Conservation (phyloP, 805 yeast genomes). For the Maudiozyma serrabonitensis region DNA sequence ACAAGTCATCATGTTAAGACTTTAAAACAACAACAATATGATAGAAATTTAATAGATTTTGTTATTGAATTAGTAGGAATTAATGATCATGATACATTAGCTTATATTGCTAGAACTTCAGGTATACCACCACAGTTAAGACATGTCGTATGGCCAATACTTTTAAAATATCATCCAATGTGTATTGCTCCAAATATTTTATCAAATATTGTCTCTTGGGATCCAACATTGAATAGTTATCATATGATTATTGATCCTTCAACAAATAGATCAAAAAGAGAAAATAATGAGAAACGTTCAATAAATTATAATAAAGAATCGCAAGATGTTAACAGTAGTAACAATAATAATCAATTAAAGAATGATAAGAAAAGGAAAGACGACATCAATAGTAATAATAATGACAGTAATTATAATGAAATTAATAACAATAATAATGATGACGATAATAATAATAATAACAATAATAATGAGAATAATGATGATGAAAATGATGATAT, state of each 20-base stretch:
- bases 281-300: neutral
- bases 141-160: slow-evolving; percentile 73
- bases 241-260: slow-evolving; percentile 1
- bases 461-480: too few species aligned
- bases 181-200: slow-evolving; percentile 65
- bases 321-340: neutral
- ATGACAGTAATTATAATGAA: neutral
- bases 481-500: neutral
- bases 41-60: slow-evolving; percentile 32
- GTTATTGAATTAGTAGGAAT: slow-evolving; percentile 47
- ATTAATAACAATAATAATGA: neutral
- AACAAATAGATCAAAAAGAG: neutral
- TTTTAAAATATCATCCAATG: slow-evolving; percentile 76
- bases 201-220: slow-evolving; percentile 38
- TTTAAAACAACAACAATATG: slow-evolving; percentile 21
- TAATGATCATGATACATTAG: slow-evolving; percentile 65
- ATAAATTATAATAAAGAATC: neutral
- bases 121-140: slow-evolving; percentile 83
- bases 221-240: slow-evolving; percentile 10
- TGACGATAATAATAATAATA: neutral
- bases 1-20: slow-evolving; percentile 22
- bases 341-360: neutral
- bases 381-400: neutral
- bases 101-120: slow-evolving; percentile 67
- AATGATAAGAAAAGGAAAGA: neutral